Percentiles rank a stretch among this genome's conserved stretches.
phyloP scores from a whole-genome alignment of 768 basidiomycete genomes.

The Daedaleopsis nitida region DNA sequence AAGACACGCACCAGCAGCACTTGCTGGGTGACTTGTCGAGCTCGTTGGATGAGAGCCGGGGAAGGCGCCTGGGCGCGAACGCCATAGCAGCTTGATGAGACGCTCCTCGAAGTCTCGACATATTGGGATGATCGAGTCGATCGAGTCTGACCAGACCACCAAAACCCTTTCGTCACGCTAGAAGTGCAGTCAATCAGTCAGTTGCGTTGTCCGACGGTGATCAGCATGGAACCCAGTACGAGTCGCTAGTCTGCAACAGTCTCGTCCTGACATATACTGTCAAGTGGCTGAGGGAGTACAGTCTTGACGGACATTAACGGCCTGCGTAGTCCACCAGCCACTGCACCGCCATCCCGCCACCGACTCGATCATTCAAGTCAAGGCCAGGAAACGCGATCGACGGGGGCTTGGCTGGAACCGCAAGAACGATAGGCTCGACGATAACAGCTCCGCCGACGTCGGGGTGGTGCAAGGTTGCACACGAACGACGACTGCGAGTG shows the following conservation, averaged over 20 bases:
- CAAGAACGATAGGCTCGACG: neutral
- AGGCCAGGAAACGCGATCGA: too few relatives aligned
- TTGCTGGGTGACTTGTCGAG: conserved; percentile 24
- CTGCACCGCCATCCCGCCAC: too few relatives aligned
- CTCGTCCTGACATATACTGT: neutral
- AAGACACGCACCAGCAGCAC: conserved; percentile 19
- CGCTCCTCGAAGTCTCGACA: conserved; percentile 56
- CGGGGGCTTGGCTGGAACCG: too few relatives aligned
- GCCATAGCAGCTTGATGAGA: conserved; percentile 60
- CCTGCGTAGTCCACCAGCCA: too few relatives aligned
- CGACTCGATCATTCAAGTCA: too few relatives aligned
- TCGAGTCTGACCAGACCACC: conserved; percentile 81
- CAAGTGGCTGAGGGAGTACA: too few relatives aligned
- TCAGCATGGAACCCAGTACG: neutral
- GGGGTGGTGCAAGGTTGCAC: neutral
- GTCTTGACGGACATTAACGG: too few relatives aligned
- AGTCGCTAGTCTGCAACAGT: neutral
- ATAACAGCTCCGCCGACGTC: neutral
- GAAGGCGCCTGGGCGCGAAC: conserved; percentile 36
- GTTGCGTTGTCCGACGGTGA: neutral
- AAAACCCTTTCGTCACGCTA: conserved; percentile 84
- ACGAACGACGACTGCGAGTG: neutral
- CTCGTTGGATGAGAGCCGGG: conserved; percentile 31
- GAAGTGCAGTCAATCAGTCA: neutral
- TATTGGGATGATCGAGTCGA: conserved; percentile 70